Conservation (phyloP, 768 basidiomycete genomes). For the Phylloporus scabripes region DNA sequence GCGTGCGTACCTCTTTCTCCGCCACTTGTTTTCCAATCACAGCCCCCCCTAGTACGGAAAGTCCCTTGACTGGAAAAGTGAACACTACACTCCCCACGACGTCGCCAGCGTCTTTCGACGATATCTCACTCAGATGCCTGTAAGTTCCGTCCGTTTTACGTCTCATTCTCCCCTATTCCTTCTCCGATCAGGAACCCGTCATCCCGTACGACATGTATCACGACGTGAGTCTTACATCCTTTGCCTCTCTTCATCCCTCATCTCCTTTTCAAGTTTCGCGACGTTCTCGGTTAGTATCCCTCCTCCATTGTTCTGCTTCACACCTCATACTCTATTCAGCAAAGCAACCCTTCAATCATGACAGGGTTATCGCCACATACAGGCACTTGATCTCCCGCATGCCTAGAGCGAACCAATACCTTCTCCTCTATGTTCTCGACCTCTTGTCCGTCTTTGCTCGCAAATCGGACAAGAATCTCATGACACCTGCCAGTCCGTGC, state of each 20-base stretch:
- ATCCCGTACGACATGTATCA: constrained; percentile 90
- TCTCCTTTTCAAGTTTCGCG: constrained; percentile 56
- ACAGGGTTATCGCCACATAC: constrained; percentile 72
- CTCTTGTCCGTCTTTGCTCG: constrained; percentile 91
- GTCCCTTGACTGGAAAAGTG: constrained; percentile 82
- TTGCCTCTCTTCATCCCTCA: constrained; percentile 6
- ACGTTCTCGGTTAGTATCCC: constrained; percentile 55
- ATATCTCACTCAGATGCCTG: constrained; percentile 96
- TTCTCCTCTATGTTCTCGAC: constrained; percentile 96
- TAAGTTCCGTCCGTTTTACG: constrained; percentile 38
- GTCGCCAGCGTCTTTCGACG: constrained; percentile 94
- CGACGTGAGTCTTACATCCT: constrained; percentile 48
- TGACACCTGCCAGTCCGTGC: constrained; percentile 87
- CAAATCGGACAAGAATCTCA: constrained; percentile 87
- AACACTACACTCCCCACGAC: constrained; percentile 89
- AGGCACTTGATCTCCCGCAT: constrained; percentile 78
- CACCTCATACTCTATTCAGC: constrained; percentile 37
- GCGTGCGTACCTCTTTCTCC: constrained; percentile 42
- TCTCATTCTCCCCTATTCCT: constrained; percentile 4
- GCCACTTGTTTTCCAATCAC: constrained; percentile 1
- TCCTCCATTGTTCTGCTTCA: neutral
- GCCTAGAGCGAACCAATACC: constrained; percentile 88
- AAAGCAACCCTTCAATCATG: constrained; percentile 62
- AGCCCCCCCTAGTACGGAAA: constrained; percentile 73
- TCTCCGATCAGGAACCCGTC: constrained; percentile 71